These are phyloP conservation scores for Fraxinus velutina DNA, from an alignment of 305 asterid species.

Conservation along the genomic window DNA sequence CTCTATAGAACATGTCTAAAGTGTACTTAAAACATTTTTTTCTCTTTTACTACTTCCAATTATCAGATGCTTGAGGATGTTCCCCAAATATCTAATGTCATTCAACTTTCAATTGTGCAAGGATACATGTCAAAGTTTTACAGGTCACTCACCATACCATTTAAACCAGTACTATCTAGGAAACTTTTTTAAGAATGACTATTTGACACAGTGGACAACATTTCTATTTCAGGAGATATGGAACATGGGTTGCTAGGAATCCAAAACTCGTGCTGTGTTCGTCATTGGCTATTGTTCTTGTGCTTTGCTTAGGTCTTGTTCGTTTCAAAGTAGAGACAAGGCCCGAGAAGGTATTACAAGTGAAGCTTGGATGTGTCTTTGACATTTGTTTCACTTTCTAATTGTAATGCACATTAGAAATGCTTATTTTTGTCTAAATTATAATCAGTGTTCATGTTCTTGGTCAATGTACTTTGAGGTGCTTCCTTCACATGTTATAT, in stretches of 20 bases:
- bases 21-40: not conserved
- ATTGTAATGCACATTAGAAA: not conserved
- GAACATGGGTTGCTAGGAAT: slow-evolving; percentile 98
- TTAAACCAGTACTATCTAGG: slow-evolving; percentile 5
- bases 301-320: slow-evolving; percentile 86
- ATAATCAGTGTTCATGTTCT: not conserved
- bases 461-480: not conserved
- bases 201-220: slow-evolving; percentile 28
- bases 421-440: not conserved
- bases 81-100: slow-evolving; percentile 75
- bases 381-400: not conserved
- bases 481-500: not conserved
- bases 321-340: slow-evolving; percentile 94
- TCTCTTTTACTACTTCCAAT: not conserved
- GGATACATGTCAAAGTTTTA: slow-evolving; percentile 92
- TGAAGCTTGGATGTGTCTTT: not conserved
- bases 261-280: slow-evolving; percentile 77
- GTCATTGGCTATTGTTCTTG: slow-evolving; percentile 61
- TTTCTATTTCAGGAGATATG: slow-evolving; percentile 74
- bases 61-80: slow-evolving; percentile 88
- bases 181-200: slow-evolving; percentile 14
- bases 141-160: slow-evolving; percentile 49
- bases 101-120: slow-evolving; percentile 92
- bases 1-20: not conserved
- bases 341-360: slow-evolving; percentile 81